Conservation (phyloP, 257 asterid genomes). For the Solanum ahanhuiri region DNA sequence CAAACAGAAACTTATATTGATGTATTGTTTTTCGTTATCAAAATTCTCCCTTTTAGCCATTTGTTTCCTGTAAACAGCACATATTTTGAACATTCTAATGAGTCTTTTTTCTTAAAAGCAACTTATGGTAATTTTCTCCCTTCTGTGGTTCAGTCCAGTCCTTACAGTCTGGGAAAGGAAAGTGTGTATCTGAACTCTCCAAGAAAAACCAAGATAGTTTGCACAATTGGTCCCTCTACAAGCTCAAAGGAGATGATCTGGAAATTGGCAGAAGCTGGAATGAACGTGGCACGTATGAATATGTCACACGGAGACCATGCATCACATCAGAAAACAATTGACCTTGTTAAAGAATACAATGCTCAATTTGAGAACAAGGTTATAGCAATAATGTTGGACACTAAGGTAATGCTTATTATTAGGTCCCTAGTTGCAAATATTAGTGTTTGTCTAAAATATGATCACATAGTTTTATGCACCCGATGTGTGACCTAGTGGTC, state of each 20-base stretch:
- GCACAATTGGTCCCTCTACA: slow-evolving; percentile 94
- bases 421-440: background rate
- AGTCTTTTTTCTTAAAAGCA: background rate
- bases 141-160: slow-evolving; percentile 37
- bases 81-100: background rate
- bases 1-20: background rate
- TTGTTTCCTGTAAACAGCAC: background rate
- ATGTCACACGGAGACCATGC: slow-evolving; percentile 99
- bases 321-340: slow-evolving; percentile 89
- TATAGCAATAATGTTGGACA: slow-evolving; percentile 89
- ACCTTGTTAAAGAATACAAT: slow-evolving; percentile 89
- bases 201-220: slow-evolving; percentile 90
- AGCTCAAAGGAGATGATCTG: slow-evolving; percentile 97
- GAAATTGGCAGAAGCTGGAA: slow-evolving; percentile 94
- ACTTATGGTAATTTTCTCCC: background rate
- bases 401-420: slow-evolving; percentile 50
- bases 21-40: background rate
- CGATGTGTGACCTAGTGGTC: background rate
- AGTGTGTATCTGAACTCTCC: slow-evolving; percentile 23
- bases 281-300: slow-evolving; percentile 94
- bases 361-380: slow-evolving; percentile 76
- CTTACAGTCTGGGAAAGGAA: slow-evolving; percentile 24
- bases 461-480: background rate
- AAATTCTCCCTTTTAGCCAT: background rate
- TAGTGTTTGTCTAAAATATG: background rate